These are phyloP conservation scores for Millerozyma acaciae DNA, from an alignment of 805 yeast genomes.

Conservation along the genomic window DNA sequence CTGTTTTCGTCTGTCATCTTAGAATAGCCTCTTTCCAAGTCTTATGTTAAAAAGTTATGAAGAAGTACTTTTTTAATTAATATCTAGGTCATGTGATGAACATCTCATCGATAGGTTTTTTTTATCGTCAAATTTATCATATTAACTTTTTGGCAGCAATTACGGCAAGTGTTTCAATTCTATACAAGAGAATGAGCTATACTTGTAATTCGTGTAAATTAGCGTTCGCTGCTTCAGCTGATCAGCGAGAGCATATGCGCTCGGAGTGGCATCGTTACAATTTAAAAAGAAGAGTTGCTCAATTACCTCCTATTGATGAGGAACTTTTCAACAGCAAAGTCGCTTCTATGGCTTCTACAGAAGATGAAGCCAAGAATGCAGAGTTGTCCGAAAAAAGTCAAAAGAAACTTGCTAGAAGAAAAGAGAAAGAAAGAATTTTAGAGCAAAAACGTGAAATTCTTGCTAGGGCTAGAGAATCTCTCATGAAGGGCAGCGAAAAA, in stretches of 20 bases:
- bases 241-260: slow-evolving; percentile 91
- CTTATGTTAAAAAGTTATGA: not conserved
- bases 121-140: no score
- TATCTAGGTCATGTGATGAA: no score
- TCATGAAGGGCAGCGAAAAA: slow-evolving; percentile 19
- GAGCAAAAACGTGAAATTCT: slow-evolving; percentile 47
- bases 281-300: slow-evolving; percentile 87
- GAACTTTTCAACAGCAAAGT: slow-evolving; percentile 34
- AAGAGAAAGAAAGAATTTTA: slow-evolving; percentile 45
- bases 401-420: slow-evolving; percentile 50
- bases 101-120: no score
- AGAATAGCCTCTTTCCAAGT: no score
- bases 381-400: slow-evolving; percentile 23
- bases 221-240: slow-evolving; percentile 74
- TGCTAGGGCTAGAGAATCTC: slow-evolving; percentile 42
- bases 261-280: slow-evolving; percentile 98
- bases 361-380: slow-evolving; percentile 10
- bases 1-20: no score
- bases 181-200: slow-evolving; percentile 17
- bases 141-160: no score
- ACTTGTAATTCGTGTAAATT: slow-evolving; percentile 91
- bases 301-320: slow-evolving; percentile 42
- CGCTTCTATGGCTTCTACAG: slow-evolving; percentile 14
- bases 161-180: no score
- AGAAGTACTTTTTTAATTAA: no score